These are phyloP conservation scores for Amauroascus niger DNA, from an alignment of 2,329 filamentous ascomycete species.

Conservation along the genomic window DNA sequence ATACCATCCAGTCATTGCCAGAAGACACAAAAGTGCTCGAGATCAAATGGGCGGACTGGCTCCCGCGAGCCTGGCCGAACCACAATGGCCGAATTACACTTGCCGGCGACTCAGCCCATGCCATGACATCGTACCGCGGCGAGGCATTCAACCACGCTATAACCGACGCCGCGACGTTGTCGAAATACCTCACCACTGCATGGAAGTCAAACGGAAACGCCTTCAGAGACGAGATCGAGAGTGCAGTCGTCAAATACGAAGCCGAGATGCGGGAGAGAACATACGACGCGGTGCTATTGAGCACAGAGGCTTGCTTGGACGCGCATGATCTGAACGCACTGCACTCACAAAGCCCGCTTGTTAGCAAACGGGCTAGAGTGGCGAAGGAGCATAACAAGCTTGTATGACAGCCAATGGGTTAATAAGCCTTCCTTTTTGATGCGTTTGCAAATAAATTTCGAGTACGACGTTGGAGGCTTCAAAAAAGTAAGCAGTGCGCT, in stretches of 20 bases:
- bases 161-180: conserved; percentile 21
- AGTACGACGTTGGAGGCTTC: too few relatives aligned
- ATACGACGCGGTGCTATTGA: neutral
- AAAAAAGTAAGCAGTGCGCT: too few relatives aligned
- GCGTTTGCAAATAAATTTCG: too few relatives aligned
- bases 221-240: neutral
- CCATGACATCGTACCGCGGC: conserved; percentile 35
- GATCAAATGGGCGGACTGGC: neutral
- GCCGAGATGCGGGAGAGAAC: neutral
- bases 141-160: conserved; percentile 33
- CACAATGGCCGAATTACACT: conserved; percentile 27
- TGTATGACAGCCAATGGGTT: neutral
- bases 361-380: neutral
- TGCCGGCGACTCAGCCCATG: conserved; percentile 33
- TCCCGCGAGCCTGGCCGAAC: conserved; percentile 26
- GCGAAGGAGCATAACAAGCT: neutral
- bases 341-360: neutral
- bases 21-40: conserved; percentile 13
- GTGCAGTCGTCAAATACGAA: neutral
- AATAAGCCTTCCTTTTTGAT: too few relatives aligned
- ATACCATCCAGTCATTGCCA: neutral
- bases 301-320: neutral
- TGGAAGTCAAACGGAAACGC: neutral
- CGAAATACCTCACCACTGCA: neutral
- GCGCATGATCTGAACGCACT: neutral